Conservation (phyloP, 805 yeast species). For the Hyphopichia homilentoma region DNA sequence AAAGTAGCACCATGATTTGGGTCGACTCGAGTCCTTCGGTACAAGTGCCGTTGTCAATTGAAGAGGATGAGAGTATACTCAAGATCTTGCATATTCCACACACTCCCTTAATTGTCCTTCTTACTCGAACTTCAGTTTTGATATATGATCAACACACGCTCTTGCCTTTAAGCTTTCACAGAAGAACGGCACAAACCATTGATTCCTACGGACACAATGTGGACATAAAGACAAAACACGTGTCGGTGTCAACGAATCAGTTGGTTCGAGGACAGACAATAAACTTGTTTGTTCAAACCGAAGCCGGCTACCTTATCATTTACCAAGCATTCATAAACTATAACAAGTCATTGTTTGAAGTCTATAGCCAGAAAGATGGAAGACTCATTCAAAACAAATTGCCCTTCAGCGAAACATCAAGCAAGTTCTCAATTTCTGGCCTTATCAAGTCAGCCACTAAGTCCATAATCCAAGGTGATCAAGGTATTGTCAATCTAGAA, state of each 20-base stretch:
- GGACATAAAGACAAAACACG: slow-evolving; percentile 34
- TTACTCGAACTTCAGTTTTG: slow-evolving; percentile 26
- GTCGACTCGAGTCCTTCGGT: slow-evolving; percentile 27
- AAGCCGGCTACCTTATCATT: slow-evolving; percentile 35
- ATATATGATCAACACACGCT: slow-evolving; percentile 29
- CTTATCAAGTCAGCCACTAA: slow-evolving; percentile 31
- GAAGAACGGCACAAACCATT: slow-evolving; percentile 41
- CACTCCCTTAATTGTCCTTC: slow-evolving; percentile 24
- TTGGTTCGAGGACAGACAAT: slow-evolving; percentile 22
- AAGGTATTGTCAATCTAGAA: slow-evolving; percentile 19
- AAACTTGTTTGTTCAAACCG: slow-evolving; percentile 40
- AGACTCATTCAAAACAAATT: slow-evolving; percentile 30
- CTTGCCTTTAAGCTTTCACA: slow-evolving; percentile 45
- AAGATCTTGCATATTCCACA: slow-evolving; percentile 21
- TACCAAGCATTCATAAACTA: slow-evolving; percentile 34
- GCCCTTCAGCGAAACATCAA: slow-evolving; percentile 26
- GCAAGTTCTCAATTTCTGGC: slow-evolving; percentile 22
- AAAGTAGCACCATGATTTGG: slow-evolving; percentile 40
- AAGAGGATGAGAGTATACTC: slow-evolving; percentile 13
- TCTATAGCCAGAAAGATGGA: slow-evolving; percentile 21
- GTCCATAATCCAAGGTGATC: slow-evolving; percentile 24
- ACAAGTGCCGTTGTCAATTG: slow-evolving; percentile 22
- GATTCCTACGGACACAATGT: slow-evolving; percentile 45
- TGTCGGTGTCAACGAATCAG: slow-evolving; percentile 32
- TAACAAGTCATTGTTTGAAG: slow-evolving; percentile 30